These are phyloP conservation scores for Sclerotinia subarctica DNA, from an alignment of 2,329 filamentous ascomycete genomes.

Conservation along the genomic window DNA sequence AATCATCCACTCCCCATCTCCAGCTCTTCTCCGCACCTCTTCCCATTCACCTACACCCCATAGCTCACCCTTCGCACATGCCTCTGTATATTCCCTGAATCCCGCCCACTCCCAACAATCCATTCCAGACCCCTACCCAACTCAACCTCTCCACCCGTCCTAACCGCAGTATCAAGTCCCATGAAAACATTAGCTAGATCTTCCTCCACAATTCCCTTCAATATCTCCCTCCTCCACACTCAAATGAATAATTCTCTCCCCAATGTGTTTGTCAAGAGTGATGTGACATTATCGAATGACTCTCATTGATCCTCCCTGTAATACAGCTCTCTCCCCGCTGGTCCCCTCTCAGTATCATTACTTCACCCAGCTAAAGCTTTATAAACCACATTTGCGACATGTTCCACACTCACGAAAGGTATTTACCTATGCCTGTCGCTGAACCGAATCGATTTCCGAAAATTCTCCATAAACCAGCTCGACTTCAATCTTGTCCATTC, in stretches of 20 bases:
- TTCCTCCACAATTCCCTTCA: neutral
- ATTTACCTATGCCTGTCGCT: conserved; percentile 38
- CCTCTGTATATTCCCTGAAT: conserved; percentile 1
- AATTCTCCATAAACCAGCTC: conserved; percentile 52
- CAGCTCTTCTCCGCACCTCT: too few relatives aligned
- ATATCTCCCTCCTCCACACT: neutral
- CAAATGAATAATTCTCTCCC: neutral
- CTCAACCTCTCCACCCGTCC: conserved; percentile 1
- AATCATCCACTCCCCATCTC: neutral
- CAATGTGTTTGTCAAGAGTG: neutral
- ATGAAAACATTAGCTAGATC: neutral
- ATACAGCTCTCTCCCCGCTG: neutral
- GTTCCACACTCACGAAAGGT: neutral
- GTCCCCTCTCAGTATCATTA: neutral
- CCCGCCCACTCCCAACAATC: neutral
- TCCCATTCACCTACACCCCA: neutral
- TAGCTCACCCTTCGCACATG: neutral
- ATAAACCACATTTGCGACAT: neutral
- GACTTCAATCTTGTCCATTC: conserved; percentile 47
- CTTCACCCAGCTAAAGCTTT: conserved; percentile 4
- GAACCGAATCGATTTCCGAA: too few relatives aligned
- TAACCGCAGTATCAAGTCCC: neutral
- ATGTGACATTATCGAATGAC: conserved; percentile 25
- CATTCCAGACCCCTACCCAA: neutral
- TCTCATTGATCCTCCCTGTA: conserved; percentile 29